A percentile compares a stretch with the other conserved stretches of the same genome.
These are phyloP conservation scores for Amaranthus tricolor DNA, from an alignment of 179 eudicot genomes.

Conservation along the genomic window DNA sequence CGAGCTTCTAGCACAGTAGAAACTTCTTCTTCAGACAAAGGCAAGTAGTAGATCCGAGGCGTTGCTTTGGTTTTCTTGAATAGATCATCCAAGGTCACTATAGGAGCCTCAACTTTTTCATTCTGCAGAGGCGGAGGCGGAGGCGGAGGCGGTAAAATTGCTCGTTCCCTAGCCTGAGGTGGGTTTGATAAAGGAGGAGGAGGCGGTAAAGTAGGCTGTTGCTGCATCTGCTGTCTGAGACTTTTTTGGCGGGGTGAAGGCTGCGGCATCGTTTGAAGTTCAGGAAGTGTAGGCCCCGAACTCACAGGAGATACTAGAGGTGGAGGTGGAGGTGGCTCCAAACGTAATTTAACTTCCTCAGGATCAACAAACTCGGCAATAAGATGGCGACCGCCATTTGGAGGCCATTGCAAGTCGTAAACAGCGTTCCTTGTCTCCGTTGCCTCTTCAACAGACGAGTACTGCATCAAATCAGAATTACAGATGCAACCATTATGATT, in stretches of 20 bases:
- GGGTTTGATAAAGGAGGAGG: slow-evolving; percentile 46
- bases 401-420: slow-evolving; percentile 91
- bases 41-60: slow-evolving; percentile 88
- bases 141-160: slow-evolving; percentile 23
- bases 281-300: slow-evolving; percentile 28
- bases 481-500: not conserved
- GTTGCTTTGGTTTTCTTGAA: slow-evolving; percentile 82
- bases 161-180: slow-evolving; percentile 24
- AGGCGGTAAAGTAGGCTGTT: slow-evolving; percentile 50
- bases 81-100: slow-evolving; percentile 84
- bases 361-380: slow-evolving; percentile 86
- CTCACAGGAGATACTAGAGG: slow-evolving; percentile 50
- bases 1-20: slow-evolving; percentile 44
- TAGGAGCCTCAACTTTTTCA: slow-evolving; percentile 68
- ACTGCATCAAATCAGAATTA: slow-evolving; percentile 39
- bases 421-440: slow-evolving; percentile 84
- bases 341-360: slow-evolving; percentile 63
- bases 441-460: slow-evolving; percentile 81
- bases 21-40: slow-evolving; percentile 82
- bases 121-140: slow-evolving; percentile 37
- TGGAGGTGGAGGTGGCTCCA: slow-evolving; percentile 46
- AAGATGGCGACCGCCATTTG: slow-evolving; percentile 77
- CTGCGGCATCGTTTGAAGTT: slow-evolving; percentile 34
- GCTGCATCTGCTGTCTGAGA: slow-evolving; percentile 46
- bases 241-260: slow-evolving; percentile 47